A percentile compares a stretch with the other conserved stretches of the same genome.
phyloP scores from a whole-genome alignment of 768 basidiomycete genomes.

The Amyloporia xantha region DNA sequence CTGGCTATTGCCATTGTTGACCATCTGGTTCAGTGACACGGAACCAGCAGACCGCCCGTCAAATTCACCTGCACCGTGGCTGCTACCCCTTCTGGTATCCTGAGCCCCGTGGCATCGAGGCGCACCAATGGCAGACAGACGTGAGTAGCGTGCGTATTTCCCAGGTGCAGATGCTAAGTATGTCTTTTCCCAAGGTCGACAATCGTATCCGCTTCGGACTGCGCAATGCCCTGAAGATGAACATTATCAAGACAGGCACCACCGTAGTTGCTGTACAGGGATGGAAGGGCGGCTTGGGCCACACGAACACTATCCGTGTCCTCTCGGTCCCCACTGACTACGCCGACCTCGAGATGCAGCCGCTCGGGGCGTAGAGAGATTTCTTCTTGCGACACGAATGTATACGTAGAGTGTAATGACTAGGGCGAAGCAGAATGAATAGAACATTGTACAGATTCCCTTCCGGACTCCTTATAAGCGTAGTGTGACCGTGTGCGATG shows the following conservation, averaged over 20 bases:
- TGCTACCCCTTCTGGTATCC: constrained; percentile 97
- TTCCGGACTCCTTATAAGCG: background rate
- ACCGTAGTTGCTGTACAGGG: constrained; percentile 95
- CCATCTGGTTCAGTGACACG: constrained; percentile 68
- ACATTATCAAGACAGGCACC: constrained; percentile 81
- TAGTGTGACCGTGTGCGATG: background rate
- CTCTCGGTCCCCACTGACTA: constrained; percentile 76
- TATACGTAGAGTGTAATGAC: constrained; percentile 3
- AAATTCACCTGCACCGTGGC: constrained; percentile 94
- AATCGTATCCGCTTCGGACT: constrained; percentile 89
- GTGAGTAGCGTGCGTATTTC: constrained; percentile 39
- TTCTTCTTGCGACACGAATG: background rate
- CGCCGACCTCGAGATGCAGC: constrained; percentile 73
- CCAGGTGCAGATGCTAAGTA: constrained; percentile 6
- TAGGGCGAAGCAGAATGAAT: constrained; percentile 4
- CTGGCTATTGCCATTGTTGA: background rate
- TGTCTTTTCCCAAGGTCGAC: constrained; percentile 51
- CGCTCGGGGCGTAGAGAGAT: constrained; percentile 31
- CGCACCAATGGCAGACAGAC: constrained; percentile 95
- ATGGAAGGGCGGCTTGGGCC: constrained; percentile 98
- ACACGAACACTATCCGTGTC: constrained; percentile 87
- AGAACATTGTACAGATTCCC: background rate
- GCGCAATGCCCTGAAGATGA: constrained; percentile 72
- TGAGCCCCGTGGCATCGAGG: constrained; percentile 84
- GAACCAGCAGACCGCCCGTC: constrained; percentile 91